phyloP scores from a whole-genome alignment of 257 asterid species.

The Lycium ferocissimum region DNA sequence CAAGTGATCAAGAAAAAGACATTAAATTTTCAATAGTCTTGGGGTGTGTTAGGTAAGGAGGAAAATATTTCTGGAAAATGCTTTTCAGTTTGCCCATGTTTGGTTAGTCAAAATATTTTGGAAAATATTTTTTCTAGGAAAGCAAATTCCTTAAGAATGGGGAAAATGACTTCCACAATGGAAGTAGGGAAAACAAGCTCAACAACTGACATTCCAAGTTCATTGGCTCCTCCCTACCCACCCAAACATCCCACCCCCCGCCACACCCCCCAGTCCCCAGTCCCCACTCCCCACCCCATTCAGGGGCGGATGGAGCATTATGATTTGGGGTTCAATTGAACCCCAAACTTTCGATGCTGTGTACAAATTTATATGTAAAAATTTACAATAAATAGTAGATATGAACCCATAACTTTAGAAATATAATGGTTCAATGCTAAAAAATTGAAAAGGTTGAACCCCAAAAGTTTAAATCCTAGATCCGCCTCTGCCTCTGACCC shows the following conservation, averaged over 20 bases:
- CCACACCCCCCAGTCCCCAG: background rate
- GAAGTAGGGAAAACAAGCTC: background rate
- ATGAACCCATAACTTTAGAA: too few species aligned
- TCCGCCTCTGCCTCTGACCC: background rate
- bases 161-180: too few species aligned
- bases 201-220: background rate
- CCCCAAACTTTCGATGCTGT: too few species aligned
- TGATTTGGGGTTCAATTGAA: too few species aligned
- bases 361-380: too few species aligned
- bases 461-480: too few species aligned
- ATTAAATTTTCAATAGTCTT: slow-evolving; percentile 24
- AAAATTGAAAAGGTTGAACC: too few species aligned
- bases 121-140: too few species aligned
- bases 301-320: too few species aligned
- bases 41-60: background rate
- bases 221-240: background rate
- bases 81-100: background rate
- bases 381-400: too few species aligned
- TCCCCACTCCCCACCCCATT: background rate
- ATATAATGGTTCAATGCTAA: too few species aligned
- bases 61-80: background rate
- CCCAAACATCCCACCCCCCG: background rate
- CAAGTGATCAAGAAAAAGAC: slow-evolving; percentile 30
- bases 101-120: background rate
- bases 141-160: too few species aligned